Conservation (phyloP, 2,329 filamentous ascomycete genomes). For the Tolypocladium album region DNA sequence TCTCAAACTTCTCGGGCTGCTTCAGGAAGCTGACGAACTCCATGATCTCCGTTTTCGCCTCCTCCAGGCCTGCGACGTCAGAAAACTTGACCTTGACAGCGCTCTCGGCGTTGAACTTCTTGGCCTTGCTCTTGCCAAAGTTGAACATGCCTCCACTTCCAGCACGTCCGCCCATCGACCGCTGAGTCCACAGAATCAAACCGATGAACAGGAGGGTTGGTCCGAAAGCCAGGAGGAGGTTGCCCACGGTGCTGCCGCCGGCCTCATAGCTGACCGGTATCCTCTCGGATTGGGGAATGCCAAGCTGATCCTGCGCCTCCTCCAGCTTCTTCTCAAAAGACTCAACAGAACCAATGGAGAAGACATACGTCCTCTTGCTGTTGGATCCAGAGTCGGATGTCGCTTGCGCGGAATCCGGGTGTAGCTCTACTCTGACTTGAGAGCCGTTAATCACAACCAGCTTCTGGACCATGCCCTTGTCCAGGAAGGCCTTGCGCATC, state of each 20-base stretch:
- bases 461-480: constrained; percentile 93
- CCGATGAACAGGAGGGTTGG: constrained; percentile 82
- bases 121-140: constrained; percentile 90
- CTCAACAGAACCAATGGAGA: constrained; percentile 90
- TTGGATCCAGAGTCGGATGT: constrained; percentile 14
- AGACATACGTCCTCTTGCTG: constrained; percentile 55
- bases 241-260: constrained; percentile 65
- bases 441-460: constrained; percentile 65
- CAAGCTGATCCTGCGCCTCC: constrained; percentile 75
- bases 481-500: constrained; percentile 83
- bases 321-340: constrained; percentile 85
- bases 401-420: constrained; percentile 57
- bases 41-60: constrained; percentile 97
- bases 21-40: constrained; percentile 97
- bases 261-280: constrained; percentile 85
- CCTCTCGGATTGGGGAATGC: constrained; percentile 75
- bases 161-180: constrained; percentile 60
- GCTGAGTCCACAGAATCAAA: constrained; percentile 67
- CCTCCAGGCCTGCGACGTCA: constrained; percentile 95
- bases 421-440: constrained; percentile 68
- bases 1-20: constrained; percentile 84
- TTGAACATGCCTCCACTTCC: constrained; percentile 75
- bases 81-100: constrained; percentile 95
- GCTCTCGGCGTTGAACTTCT: constrained; percentile 95
- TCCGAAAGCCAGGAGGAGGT: constrained; percentile 65